Evolutionary conservation across 1,139 yeast species (phyloP).

Genomic region (Yamadazyma atlantica): DNA sequence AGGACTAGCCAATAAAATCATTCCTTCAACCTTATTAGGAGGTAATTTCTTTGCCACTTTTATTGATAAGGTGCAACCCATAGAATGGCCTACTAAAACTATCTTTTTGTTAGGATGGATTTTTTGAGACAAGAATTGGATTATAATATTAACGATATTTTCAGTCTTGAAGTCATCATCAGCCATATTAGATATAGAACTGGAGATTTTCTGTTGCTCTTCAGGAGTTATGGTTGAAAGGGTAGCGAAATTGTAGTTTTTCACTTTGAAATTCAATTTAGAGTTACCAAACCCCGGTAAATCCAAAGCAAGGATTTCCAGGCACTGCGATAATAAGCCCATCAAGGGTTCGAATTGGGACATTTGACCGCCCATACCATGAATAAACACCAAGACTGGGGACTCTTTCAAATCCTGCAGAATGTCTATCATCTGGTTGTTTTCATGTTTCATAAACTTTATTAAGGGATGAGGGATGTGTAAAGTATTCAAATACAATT

Average conservation of each 20-base stretch:
- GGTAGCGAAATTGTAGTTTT: slow-evolving; percentile 15
- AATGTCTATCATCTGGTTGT: slow-evolving; percentile 26
- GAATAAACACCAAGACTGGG: slow-evolving; percentile 63
- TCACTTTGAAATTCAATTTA: slow-evolving; percentile 18
- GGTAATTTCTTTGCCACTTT: slow-evolving; percentile 48
- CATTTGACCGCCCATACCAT: slow-evolving; percentile 79
- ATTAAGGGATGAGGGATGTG: slow-evolving; percentile 56
- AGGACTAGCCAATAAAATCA: slow-evolving; percentile 58
- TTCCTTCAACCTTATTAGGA: slow-evolving; percentile 40
- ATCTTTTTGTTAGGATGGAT: slow-evolving; percentile 47
- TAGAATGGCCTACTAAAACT: slow-evolving; percentile 71
- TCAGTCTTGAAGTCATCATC: slow-evolving; percentile 50
- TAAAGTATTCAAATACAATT: slow-evolving; percentile 40
- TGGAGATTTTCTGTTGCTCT: slow-evolving; percentile 30
- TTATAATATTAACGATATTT: slow-evolving; percentile 45
- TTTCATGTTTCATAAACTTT: slow-evolving; percentile 45
- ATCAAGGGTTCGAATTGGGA: slow-evolving; percentile 69
- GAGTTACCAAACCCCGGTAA: slow-evolving; percentile 77
- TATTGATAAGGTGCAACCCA: slow-evolving; percentile 64
- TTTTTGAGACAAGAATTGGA: slow-evolving; percentile 37
- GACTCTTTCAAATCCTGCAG: slow-evolving; percentile 41
- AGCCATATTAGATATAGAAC: slow-evolving; percentile 31
- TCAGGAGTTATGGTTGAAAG: slow-evolving; percentile 23
- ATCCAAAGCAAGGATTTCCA: slow-evolving; percentile 63
- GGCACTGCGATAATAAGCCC: slow-evolving; percentile 64